These are phyloP conservation scores for Ceratocystiopsis minuta DNA, from an alignment of 2,329 filamentous ascomycete genomes.

Conservation along the genomic window DNA sequence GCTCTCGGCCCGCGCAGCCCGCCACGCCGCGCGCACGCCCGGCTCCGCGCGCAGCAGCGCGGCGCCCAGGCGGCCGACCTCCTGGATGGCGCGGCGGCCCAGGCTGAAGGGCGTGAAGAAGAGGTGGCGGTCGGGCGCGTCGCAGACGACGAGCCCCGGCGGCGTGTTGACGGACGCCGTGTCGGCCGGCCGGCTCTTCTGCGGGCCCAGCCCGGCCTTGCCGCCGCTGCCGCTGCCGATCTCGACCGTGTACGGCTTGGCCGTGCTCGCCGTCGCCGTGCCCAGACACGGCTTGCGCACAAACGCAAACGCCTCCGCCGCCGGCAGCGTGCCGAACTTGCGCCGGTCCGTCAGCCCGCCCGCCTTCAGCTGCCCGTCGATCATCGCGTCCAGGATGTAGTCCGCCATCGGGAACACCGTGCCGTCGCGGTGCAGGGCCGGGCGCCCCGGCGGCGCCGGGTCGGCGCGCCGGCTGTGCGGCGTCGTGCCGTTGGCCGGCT, in stretches of 20 bases:
- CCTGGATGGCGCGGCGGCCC: conserved; percentile 17
- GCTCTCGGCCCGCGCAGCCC: not conserved
- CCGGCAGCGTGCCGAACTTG: conserved; percentile 22
- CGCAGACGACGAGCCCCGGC: conserved; percentile 16
- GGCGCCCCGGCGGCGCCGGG: too few species aligned
- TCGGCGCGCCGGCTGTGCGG: too few species aligned
- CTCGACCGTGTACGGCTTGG: not conserved
- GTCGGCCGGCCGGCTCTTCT: too few species aligned
- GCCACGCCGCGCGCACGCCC: not conserved
- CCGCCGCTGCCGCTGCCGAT: not conserved
- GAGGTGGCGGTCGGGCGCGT: conserved; percentile 26
- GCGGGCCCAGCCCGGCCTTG: not conserved
- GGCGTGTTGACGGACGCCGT: too few species aligned
- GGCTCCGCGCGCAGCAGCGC: conserved; percentile 2
- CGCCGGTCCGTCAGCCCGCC: conserved; percentile 22
- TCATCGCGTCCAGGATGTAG: conserved; percentile 23
- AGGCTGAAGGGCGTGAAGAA: conserved; percentile 35
- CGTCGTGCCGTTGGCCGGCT: too few species aligned
- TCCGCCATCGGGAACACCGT: conserved; percentile 18
- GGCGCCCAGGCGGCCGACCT: conserved; percentile 5
- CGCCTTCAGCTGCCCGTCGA: conserved; percentile 11
- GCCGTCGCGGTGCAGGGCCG: conserved; percentile 3
- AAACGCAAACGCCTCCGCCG: conserved; percentile 21
- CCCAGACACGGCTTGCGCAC: conserved; percentile 25
- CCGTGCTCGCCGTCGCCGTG: conserved; percentile 1